A percentile compares a stretch with the other conserved stretches of the same genome.
Conservation (phyloP, 257 asterid genomes). For the Nicotiana paniculata region DNA sequence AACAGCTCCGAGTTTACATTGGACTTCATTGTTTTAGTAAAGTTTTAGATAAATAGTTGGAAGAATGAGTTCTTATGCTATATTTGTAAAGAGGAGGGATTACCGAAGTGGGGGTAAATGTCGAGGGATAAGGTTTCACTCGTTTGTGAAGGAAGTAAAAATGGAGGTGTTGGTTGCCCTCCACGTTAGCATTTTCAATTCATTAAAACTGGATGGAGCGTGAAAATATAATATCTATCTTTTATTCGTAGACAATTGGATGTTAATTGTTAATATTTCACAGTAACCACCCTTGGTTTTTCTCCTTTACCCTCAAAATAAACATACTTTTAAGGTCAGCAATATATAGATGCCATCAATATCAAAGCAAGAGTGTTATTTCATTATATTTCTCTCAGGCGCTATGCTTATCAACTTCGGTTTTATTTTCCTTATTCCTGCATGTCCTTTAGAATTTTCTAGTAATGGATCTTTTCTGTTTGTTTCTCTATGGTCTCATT, state of each 20-base stretch:
- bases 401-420: not conserved
- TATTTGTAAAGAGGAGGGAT: not conserved
- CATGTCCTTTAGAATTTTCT: not conserved
- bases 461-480: not conserved
- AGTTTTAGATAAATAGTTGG: not conserved
- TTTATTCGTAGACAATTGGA: not conserved
- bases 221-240: not conserved
- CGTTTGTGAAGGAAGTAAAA: not conserved
- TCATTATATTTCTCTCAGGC: not conserved
- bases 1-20: not conserved
- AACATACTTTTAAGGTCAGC: not conserved
- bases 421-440: not conserved
- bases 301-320: not conserved
- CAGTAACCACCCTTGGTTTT: not conserved
- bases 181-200: not conserved
- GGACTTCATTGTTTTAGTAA: not conserved
- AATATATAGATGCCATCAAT: not conserved
- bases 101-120: not conserved
- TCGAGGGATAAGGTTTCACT: not conserved
- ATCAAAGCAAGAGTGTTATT: not conserved
- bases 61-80: not conserved
- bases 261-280: not conserved
- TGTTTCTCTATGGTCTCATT: not conserved
- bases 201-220: not conserved
- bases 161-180: not conserved